Conservation (phyloP, 352 stramenopile species). For the Plasmopara halstedii region DNA sequence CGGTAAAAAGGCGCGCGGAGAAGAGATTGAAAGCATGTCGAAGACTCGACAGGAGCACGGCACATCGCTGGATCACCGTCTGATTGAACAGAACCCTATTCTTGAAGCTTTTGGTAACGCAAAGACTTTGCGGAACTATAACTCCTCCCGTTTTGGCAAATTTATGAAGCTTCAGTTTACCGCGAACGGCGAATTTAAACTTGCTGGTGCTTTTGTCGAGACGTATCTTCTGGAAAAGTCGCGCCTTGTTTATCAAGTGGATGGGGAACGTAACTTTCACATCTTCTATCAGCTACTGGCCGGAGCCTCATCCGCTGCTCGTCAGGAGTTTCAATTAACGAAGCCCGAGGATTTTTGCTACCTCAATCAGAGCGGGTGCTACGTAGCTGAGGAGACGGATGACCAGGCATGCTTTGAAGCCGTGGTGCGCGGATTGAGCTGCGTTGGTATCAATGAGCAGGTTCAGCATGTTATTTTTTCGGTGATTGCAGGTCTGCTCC, state of each 20-base stretch:
- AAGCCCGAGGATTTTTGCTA: constrained; percentile 88
- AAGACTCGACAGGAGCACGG: constrained; percentile 43
- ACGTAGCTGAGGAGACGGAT: constrained; percentile 87
- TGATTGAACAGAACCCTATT: constrained; percentile 91
- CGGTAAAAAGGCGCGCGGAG: constrained; percentile 68
- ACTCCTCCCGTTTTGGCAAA: constrained; percentile 94
- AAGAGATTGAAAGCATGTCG: constrained; percentile 60
- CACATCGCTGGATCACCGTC: constrained; percentile 65
- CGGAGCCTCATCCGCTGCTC: constrained; percentile 43
- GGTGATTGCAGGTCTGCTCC: constrained; percentile 90
- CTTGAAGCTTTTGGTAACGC: constrained; percentile 94
- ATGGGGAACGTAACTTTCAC: constrained; percentile 92
- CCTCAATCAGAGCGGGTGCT: constrained; percentile 92
- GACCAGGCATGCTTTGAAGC: constrained; percentile 78
- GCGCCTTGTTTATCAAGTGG: constrained; percentile 82
- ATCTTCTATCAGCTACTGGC: constrained; percentile 92
- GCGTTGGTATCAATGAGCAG: constrained; percentile 63
- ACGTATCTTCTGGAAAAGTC: constrained; percentile 87
- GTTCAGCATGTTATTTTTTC: constrained; percentile 85
- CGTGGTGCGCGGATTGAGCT: constrained; percentile 63
- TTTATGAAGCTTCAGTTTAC: constrained; percentile 95
- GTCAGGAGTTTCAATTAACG: constrained; percentile 58
- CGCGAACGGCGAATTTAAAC: constrained; percentile 69
- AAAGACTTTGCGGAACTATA: constrained; percentile 92
- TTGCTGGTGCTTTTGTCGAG: constrained; percentile 81